phyloP scores from a whole-genome alignment of 352 stramenopile species.

The Elongisporangium anandrum region DNA sequence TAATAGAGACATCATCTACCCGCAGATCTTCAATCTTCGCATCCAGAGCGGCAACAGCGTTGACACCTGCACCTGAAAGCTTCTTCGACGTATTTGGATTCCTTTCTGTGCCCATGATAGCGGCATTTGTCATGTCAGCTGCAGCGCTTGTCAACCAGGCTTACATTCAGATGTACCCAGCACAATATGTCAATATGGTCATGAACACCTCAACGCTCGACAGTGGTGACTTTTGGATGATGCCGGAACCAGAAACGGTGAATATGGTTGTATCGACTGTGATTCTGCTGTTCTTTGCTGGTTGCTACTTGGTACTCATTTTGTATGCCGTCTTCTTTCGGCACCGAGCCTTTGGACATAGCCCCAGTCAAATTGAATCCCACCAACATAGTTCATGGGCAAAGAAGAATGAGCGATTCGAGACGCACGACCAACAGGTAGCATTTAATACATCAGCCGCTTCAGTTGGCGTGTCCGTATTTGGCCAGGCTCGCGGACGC shows the following conservation, averaged over 20 bases:
- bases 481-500: too few species aligned
- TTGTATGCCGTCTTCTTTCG: background rate
- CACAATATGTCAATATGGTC: conserved; percentile 32
- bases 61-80: conserved; percentile 9
- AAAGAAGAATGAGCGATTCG: background rate
- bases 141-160: conserved; percentile 28
- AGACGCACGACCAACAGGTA: background rate
- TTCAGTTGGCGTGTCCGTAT: background rate
- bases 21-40: too few species aligned
- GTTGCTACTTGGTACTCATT: conserved; percentile 1
- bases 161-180: conserved; percentile 39
- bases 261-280: background rate
- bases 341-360: background rate
- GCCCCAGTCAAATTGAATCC: background rate
- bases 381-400: background rate
- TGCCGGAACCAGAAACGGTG: background rate
- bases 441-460: too few species aligned
- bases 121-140: conserved; percentile 28
- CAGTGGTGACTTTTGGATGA: conserved; percentile 4
- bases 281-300: conserved; percentile 1
- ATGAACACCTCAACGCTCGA: conserved; percentile 27
- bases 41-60: background rate
- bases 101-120: conserved; percentile 31
- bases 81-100: conserved; percentile 46
- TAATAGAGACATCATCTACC: too few species aligned